These are phyloP conservation scores for Aspergillus flavus DNA, from an alignment of 2,329 filamentous ascomycete genomes.

Conservation along the genomic window DNA sequence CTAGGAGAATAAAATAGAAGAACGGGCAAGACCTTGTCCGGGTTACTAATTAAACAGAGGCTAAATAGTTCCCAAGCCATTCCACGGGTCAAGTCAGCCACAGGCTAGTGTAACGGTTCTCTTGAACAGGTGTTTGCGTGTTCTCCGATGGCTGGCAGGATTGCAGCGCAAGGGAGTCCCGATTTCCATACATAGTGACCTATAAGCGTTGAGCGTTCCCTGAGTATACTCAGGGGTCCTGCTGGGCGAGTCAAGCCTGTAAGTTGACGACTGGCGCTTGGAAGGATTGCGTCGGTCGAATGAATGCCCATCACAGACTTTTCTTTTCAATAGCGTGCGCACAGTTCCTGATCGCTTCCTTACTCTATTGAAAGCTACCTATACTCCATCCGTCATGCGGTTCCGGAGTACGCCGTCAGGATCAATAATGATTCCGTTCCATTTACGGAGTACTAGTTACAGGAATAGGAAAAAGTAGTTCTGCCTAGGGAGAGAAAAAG, in stretches of 20 bases:
- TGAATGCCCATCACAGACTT: not conserved
- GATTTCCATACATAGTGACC: not conserved
- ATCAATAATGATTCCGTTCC: not conserved
- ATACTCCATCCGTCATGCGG: not conserved
- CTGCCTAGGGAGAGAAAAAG: not conserved
- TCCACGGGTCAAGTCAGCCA: not conserved
- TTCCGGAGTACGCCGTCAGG: not conserved
- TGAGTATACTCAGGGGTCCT: not conserved
- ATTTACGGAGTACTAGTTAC: not conserved
- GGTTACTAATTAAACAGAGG: not conserved
- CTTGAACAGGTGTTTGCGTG: conserved; percentile 4
- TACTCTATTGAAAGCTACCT: not conserved
- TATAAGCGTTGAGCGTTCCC: not conserved
- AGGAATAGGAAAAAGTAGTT: not conserved
- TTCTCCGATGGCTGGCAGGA: not conserved
- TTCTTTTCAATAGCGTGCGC: not conserved
- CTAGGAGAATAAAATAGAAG: not conserved
- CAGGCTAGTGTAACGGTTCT: not conserved
- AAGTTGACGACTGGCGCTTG: not conserved
- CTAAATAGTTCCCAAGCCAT: not conserved
- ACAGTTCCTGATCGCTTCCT: not conserved
- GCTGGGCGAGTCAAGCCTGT: not conserved
- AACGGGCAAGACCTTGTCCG: not conserved
- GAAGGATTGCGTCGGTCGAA: not conserved
- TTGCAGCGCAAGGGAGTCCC: not conserved